Evolutionary conservation across 257 asterid genomes (phyloP), one percentile per base, ranked within the genome.

Genomic region (Gardenia jasminoides): DNA sequence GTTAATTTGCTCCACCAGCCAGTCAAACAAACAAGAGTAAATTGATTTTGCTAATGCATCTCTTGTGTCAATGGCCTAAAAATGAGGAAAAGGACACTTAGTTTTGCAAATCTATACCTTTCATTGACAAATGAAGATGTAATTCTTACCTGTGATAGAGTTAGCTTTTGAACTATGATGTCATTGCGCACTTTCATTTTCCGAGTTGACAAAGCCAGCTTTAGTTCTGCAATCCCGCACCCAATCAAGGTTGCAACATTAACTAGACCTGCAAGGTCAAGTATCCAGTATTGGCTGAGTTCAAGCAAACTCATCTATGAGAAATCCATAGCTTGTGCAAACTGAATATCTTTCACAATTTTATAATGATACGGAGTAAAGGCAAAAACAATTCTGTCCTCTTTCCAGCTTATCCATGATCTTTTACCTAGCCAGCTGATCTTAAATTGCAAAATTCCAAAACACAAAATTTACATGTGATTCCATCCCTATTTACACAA

Each of bases 41-140:
- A 96, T 90, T 72, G 97, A 92, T 88, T 93, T 96, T 73, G 99
- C 98, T 90, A 96, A 82, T 11, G 97, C 98, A 85, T 93, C 99
- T 86, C 97, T 89, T 73, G 95, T 81, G 83, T 96, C 99, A 78
- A 87, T 86, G 70, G 98, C 99, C 99, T 96, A 82, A 72, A 83
- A 28, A 83, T 88, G 68, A 50, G 59, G 44, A 74, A 47, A 75
- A 79, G 64, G 61, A 85, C 67, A 43, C 36, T 76, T 54, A 70
- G n/a, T 46, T 36, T 36, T 36, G 41, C 41, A 36, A 36, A 36
- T 36, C 41, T 36, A 36, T 36, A 36, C 41, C 41, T 36, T 36
- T 36, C 41, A 36, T 69, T 17, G 36, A 59, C 68, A 61, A 82
- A 69, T 19, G 24, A n/a, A 17, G 39, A 43, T 7, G 15, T 13